Evolutionary conservation across 306 rosid species (phyloP).

Genomic region (Mimosa pudica): DNA sequence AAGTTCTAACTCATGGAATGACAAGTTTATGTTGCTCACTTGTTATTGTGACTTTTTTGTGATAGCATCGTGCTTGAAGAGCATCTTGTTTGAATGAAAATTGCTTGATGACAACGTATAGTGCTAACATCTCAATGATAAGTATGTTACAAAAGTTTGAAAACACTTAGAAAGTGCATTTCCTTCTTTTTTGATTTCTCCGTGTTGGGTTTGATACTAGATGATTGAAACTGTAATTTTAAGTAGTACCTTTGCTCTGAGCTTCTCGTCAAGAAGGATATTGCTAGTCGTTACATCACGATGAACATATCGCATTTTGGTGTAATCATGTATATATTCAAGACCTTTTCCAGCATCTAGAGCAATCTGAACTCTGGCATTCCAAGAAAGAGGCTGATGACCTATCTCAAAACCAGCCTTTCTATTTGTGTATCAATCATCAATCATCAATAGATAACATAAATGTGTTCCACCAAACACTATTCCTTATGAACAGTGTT

Average conservation of each 20-base stretch:
- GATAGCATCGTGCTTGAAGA: too few species aligned
- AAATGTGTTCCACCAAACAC: too few species aligned
- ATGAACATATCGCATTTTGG: slow-evolving; percentile 75
- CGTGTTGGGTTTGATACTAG: neutral
- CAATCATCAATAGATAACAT: too few species aligned
- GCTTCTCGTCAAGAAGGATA: slow-evolving; percentile 74
- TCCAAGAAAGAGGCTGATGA: slow-evolving; percentile 80
- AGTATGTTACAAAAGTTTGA: neutral
- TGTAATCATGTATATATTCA: slow-evolving; percentile 87
- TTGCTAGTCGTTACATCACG: slow-evolving; percentile 83
- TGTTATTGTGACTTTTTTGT: too few species aligned
- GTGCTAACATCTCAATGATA: neutral
- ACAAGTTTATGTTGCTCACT: too few species aligned
- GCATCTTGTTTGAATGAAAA: too few species aligned
- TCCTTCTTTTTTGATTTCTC: neutral
- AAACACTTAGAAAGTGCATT: neutral
- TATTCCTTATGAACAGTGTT: too few species aligned
- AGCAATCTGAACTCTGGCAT: slow-evolving; percentile 80
- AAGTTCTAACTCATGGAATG: too few species aligned
- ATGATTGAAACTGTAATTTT: neutral
- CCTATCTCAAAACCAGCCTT: slow-evolving; percentile 48
- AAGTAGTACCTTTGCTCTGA: slow-evolving; percentile 70
- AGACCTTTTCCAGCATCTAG: slow-evolving; percentile 83
- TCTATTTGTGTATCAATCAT: slow-evolving; percentile 10
- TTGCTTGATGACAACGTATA: neutral